Evolutionary conservation across 1,284 basidiomycete species (phyloP).

Genomic region (Cutaneotrichosporon sp.): DNA sequence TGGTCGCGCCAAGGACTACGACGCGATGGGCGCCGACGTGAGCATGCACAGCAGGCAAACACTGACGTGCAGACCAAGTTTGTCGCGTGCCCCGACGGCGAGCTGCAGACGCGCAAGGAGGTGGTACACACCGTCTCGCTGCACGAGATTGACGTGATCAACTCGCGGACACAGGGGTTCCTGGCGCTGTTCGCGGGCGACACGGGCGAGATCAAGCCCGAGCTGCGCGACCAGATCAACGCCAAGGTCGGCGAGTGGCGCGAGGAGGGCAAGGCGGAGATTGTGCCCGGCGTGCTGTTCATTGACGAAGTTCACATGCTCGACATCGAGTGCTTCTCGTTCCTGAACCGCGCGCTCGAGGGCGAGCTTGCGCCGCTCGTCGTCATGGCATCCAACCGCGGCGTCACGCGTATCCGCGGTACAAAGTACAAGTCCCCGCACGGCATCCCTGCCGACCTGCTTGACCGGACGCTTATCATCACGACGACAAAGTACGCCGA

Average conservation of each 20-base stretch:
- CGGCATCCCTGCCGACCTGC: constrained; percentile 87
- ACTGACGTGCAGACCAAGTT: constrained; percentile 71
- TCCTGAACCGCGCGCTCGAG: constrained; percentile 92
- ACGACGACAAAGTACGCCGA: constrained; percentile 82
- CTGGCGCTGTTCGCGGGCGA: constrained; percentile 69
- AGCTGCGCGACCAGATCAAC: constrained; percentile 93
- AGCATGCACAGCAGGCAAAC: constrained; percentile 38
- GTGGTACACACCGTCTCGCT: constrained; percentile 94
- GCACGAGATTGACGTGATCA: constrained; percentile 99
- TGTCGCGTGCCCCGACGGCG: constrained; percentile 95
- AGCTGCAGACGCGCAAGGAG: constrained; percentile 94
- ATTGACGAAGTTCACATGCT: constrained; percentile 99
- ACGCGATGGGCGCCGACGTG: constrained; percentile 97
- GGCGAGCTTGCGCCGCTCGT: constrained; percentile 89
- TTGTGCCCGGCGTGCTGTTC: constrained; percentile 90
- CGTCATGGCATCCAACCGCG: constrained; percentile 97
- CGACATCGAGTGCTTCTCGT: constrained; percentile 98
- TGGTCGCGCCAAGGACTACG: constrained; percentile 92
- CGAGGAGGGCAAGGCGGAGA: constrained; percentile 97
- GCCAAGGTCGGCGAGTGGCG: constrained; percentile 95
- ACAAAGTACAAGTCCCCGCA: constrained; percentile 92
- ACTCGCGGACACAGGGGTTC: constrained; percentile 88
- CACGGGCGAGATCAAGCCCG: constrained; percentile 98
- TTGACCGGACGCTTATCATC: constrained; percentile 93
- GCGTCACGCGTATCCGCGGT: constrained; percentile 89